Evolutionary conservation across 768 basidiomycete genomes (phyloP).

Genomic region (Neoboletus magnificus): DNA sequence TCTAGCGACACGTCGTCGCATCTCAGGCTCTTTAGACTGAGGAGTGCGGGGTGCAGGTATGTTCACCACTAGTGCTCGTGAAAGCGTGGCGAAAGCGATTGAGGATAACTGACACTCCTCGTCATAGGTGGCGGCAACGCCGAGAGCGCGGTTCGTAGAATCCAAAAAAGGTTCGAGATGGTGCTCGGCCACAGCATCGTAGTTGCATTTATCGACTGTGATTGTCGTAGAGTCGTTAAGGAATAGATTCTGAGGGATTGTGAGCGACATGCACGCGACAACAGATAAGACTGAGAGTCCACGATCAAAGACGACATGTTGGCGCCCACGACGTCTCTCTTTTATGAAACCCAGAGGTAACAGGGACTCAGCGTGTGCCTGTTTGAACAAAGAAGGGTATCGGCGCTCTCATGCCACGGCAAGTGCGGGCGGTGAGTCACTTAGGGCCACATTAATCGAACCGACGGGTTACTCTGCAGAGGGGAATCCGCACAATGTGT

Average conservation of each 20-base stretch:
- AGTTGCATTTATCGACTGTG: slow-evolving; percentile 25
- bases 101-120: slow-evolving; percentile 32
- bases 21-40: not conserved
- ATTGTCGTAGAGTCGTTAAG: slow-evolving; percentile 22
- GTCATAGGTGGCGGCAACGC: slow-evolving; percentile 44
- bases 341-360: slow-evolving; percentile 1
- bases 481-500: not conserved
- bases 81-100: slow-evolving; percentile 40
- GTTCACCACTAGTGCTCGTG: slow-evolving; percentile 35
- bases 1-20: not conserved
- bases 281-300: not conserved
- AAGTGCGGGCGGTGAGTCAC: slow-evolving; percentile 4
- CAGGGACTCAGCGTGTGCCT: not conserved
- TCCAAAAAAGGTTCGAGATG: slow-evolving; percentile 31
- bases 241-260: slow-evolving; percentile 36
- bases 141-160: slow-evolving; percentile 28
- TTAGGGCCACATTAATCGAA: not conserved
- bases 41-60: slow-evolving; percentile 18
- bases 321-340: not conserved
- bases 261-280: slow-evolving; percentile 17
- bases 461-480: not conserved
- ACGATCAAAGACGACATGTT: not conserved
- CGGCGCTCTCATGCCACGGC: no score
- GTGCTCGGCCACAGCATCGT: slow-evolving; percentile 21
- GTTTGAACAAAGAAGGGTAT: not conserved